phyloP scores from a whole-genome alignment of 164 flowering plant genomes.

The Dillenia suffruticosa region DNA sequence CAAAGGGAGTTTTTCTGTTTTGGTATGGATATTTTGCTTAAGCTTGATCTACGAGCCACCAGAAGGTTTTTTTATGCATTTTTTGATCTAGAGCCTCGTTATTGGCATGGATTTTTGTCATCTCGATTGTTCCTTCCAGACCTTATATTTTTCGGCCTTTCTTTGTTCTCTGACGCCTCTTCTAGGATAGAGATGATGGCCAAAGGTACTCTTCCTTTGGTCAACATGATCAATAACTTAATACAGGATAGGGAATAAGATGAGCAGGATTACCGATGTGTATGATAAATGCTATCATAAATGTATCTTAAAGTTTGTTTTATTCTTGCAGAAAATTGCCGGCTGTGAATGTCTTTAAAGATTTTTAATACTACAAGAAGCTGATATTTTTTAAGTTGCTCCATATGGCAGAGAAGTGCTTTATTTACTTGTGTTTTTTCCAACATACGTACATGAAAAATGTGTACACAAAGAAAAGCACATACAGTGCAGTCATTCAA shows the following conservation, averaged over 20 bases:
- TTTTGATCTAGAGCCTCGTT: slow-evolving; percentile 79
- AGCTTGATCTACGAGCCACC: slow-evolving; percentile 77
- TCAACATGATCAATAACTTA: slow-evolving; percentile 68
- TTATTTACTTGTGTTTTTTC: too few species aligned
- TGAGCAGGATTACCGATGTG: slow-evolving; percentile 3
- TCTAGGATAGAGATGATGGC: slow-evolving; percentile 90
- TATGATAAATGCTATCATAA: slow-evolving; percentile 9
- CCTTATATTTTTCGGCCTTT: slow-evolving; percentile 71
- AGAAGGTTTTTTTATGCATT: slow-evolving; percentile 89
- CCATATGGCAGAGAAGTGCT: too few species aligned
- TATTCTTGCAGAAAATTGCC: slow-evolving; percentile 1
- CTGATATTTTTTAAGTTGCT: too few species aligned
- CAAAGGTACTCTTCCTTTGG: slow-evolving; percentile 84
- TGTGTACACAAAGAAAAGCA: too few species aligned
- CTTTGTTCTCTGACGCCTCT: slow-evolving; percentile 81
- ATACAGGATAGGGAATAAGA: slow-evolving; percentile 51
- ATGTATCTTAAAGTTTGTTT: slow-evolving; percentile 1
- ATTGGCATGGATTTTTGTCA: slow-evolving; percentile 96
- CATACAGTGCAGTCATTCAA: too few species aligned
- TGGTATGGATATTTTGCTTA: slow-evolving; percentile 90
- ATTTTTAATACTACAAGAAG: too few species aligned
- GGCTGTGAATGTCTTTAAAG: too few species aligned
- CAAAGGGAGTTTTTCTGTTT: slow-evolving; percentile 94
- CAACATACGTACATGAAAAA: too few species aligned
- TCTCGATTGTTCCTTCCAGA: slow-evolving; percentile 84